phyloP scores from a whole-genome alignment of 768 basidiomycete genomes.

The Gautieria morchelliformis region DNA sequence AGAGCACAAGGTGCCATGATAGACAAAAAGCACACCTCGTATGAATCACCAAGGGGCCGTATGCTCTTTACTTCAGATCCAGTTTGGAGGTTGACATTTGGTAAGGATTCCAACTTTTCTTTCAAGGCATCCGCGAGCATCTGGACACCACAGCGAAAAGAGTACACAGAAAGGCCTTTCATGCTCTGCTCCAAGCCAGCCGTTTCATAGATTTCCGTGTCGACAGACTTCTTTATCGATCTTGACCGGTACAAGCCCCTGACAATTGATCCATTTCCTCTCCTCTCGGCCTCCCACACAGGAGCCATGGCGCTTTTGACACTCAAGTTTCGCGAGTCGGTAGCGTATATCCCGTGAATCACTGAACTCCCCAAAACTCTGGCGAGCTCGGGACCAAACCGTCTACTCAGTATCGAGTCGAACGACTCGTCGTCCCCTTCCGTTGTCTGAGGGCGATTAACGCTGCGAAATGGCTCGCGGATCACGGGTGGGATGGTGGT shows the following conservation, averaged over 20 bases:
- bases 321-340: slow-evolving; percentile 68
- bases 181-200: slow-evolving; percentile 41
- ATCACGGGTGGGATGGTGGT: slow-evolving; percentile 46
- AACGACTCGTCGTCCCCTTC: slow-evolving; percentile 68
- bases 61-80: slow-evolving; percentile 30
- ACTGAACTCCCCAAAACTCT: slow-evolving; percentile 68
- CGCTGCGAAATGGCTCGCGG: slow-evolving; percentile 42
- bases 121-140: slow-evolving; percentile 53
- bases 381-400: slow-evolving; percentile 68
- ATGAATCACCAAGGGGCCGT: slow-evolving; percentile 31
- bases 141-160: slow-evolving; percentile 69
- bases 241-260: slow-evolving; percentile 37
- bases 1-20: neutral
- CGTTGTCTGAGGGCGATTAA: slow-evolving; percentile 16
- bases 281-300: slow-evolving; percentile 60
- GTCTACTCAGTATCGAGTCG: slow-evolving; percentile 62
- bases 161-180: slow-evolving; percentile 64
- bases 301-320: slow-evolving; percentile 69
- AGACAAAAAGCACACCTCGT: slow-evolving; percentile 25
- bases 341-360: slow-evolving; percentile 89
- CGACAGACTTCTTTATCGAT: slow-evolving; percentile 8
- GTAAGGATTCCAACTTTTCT: slow-evolving; percentile 29
- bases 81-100: slow-evolving; percentile 51
- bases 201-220: slow-evolving; percentile 32
- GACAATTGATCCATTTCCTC: slow-evolving; percentile 62